Base-by-base conservation (phyloP, 495 filamentous ascomycete genomes). In the Coniosporium apollinis region DNA sequence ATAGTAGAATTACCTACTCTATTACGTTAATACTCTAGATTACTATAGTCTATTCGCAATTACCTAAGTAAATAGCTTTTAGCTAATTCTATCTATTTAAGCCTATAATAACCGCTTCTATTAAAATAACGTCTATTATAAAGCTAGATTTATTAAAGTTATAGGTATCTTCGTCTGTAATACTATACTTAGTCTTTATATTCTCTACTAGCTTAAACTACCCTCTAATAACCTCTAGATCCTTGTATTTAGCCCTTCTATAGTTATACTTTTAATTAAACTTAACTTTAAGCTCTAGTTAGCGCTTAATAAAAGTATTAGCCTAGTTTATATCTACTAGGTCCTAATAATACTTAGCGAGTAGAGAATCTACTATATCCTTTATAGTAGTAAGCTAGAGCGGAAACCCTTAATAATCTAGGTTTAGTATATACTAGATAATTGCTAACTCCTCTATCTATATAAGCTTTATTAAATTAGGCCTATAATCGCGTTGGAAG, bases 101-200 rank as follows among this genome's bases (percentile, higher is more conserved):
- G 8, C 30, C 13, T 21, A 25, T 26, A 2, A 40, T 24, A 26
- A 42, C 34, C 18, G 8, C 18, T 14, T 1, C 30, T 14, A 2
- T 14, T 1, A 8, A 13, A 1, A 17, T 8, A 8, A 1, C 17
- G 9, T 2, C 17, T 1, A 32, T 63, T 28, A 50, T 28, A 50
- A 64, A 39, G 39, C 57, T 45, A 38, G 49, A 57, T 45, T 67
- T 51, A 40, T 67, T 52, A 43, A 67, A 64, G 42, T 65, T 67
- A 37, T 60, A 61, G 26, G 56, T 52, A 50, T 64, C 54, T 15
- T 55, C 42, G n/a, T 55, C 40, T n/a, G 38, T 15, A 29, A 66
- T 58, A 9, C 48, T 43, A 37, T 63, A 54, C 37, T 64, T 49
- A 10, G 34, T 39, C 16, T 43, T 46, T 31, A 45, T 50, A 28